phyloP scores from a whole-genome alignment of 2,329 filamentous ascomycete species.

The Trichophyton benhamiae region DNA sequence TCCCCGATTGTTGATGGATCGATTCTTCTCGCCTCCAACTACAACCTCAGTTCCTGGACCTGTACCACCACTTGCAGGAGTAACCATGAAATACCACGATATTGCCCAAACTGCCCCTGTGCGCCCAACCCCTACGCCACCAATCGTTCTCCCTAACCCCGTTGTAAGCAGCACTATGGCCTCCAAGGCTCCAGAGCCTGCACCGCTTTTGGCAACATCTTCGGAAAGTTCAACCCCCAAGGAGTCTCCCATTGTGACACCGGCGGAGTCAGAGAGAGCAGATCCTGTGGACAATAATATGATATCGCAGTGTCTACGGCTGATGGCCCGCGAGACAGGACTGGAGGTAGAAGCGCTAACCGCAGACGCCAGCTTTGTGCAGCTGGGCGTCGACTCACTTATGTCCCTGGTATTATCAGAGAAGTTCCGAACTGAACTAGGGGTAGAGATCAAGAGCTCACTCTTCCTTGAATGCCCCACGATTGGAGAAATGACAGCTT shows the following conservation, averaged over 20 bases:
- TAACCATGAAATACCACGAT: neutral
- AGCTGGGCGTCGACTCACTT: slow-evolving; percentile 1
- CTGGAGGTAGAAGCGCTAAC: neutral
- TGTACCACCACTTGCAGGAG: neutral
- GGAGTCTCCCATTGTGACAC: neutral
- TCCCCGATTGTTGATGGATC: neutral
- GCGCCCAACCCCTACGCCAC: neutral
- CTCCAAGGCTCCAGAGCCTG: neutral
- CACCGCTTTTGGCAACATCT: neutral
- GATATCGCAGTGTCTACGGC: neutral
- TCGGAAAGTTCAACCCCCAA: neutral
- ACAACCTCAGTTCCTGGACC: neutral
- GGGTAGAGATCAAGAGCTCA: neutral
- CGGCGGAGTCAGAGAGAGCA: neutral
- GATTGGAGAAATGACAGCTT: neutral
- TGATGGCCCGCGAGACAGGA: neutral
- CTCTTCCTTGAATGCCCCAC: slow-evolving; percentile 1
- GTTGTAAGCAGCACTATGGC: neutral
- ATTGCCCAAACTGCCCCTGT: neutral
- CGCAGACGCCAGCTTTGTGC: neutral
- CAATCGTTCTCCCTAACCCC: neutral
- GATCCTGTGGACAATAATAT: neutral
- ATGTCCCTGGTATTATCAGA: neutral
- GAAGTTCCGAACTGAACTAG: neutral
- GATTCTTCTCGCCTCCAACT: slow-evolving; percentile 12